A percentile compares a stretch with the other conserved stretches of the same genome.
These are phyloP conservation scores for Fusarium xylarioides DNA, from an alignment of 2,329 filamentous ascomycete genomes.

Conservation along the genomic window DNA sequence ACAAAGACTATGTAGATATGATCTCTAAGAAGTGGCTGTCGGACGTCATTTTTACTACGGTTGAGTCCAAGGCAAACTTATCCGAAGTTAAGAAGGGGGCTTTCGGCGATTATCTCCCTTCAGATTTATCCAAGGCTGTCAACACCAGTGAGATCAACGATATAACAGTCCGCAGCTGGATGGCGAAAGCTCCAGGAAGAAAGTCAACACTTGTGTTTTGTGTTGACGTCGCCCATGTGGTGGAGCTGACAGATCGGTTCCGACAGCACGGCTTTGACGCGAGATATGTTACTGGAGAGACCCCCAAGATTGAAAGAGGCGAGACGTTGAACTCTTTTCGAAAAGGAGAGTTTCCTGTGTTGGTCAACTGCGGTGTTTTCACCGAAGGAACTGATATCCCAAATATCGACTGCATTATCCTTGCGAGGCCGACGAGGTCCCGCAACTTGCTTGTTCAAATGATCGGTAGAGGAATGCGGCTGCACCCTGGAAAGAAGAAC, in stretches of 20 bases:
- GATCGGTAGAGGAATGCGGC: conserved; percentile 92
- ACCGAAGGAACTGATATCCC: conserved; percentile 98
- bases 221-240: conserved; percentile 86
- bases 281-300: conserved; percentile 85
- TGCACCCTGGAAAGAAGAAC: conserved; percentile 81
- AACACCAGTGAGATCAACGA: conserved; percentile 86
- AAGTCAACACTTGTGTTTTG: conserved; percentile 94
- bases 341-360: conserved; percentile 79
- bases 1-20: conserved; percentile 76
- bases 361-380: conserved; percentile 95
- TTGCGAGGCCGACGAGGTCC: conserved; percentile 89
- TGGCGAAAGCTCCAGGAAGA: conserved; percentile 75
- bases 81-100: conserved; percentile 69
- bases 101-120: conserved; percentile 79
- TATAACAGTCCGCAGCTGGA: conserved; percentile 86
- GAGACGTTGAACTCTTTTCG: conserved; percentile 80
- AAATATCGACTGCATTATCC: conserved; percentile 91
- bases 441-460: conserved; percentile 96
- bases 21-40: conserved; percentile 91
- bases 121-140: conserved; percentile 81
- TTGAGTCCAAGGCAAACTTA: conserved; percentile 83
- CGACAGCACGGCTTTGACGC: conserved; percentile 82
- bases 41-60: conserved; percentile 92
- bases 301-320: conserved; percentile 72
- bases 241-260: conserved; percentile 78